Percentiles rank a stretch among this genome's conserved stretches.
phyloP scores from a whole-genome alignment of 2,329 filamentous ascomycete genomes.

The Pseudopyricularia cyperi region DNA sequence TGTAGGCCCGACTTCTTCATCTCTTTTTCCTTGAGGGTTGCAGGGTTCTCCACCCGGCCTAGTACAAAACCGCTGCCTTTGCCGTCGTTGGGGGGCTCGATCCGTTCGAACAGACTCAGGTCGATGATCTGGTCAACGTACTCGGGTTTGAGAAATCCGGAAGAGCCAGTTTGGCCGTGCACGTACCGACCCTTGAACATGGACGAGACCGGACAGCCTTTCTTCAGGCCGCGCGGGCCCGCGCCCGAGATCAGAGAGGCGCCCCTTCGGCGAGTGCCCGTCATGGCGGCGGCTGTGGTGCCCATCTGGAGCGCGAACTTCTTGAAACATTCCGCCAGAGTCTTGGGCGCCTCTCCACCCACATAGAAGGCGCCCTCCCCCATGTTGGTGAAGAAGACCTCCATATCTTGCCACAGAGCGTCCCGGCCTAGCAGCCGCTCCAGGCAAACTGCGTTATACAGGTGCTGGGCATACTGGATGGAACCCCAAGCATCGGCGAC shows the following conservation, averaged over 20 bases:
- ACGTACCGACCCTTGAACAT: constrained; percentile 23
- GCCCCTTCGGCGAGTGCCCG: constrained; percentile 6
- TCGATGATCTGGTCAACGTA: constrained; percentile 20
- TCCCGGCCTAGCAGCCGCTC: constrained; percentile 13
- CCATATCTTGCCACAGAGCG: constrained; percentile 25
- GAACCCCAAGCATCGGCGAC: constrained; percentile 25
- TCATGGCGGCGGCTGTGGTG: constrained; percentile 11
- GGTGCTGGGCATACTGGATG: constrained; percentile 20
- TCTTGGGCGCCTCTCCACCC: constrained; percentile 20
- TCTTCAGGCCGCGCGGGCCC: constrained; percentile 17
- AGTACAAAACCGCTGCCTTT: not conserved
- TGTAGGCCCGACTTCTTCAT: not conserved
- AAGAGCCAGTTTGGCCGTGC: not conserved
- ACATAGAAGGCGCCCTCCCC: constrained; percentile 20
- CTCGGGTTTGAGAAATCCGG: constrained; percentile 1
- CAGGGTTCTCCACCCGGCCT: not conserved
- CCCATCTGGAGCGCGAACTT: constrained; percentile 25
- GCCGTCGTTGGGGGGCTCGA: not conserved
- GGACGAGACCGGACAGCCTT: constrained; percentile 16
- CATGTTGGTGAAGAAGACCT: constrained; percentile 14
- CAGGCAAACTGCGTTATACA: constrained; percentile 25
- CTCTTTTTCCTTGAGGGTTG: not conserved
- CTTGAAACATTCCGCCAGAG: constrained; percentile 18
- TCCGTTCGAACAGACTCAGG: constrained; percentile 12
- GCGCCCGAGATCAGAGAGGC: constrained; percentile 11